phyloP scores from a whole-genome alignment of 208 protist genomes.

The Crithidia sp. region DNA sequence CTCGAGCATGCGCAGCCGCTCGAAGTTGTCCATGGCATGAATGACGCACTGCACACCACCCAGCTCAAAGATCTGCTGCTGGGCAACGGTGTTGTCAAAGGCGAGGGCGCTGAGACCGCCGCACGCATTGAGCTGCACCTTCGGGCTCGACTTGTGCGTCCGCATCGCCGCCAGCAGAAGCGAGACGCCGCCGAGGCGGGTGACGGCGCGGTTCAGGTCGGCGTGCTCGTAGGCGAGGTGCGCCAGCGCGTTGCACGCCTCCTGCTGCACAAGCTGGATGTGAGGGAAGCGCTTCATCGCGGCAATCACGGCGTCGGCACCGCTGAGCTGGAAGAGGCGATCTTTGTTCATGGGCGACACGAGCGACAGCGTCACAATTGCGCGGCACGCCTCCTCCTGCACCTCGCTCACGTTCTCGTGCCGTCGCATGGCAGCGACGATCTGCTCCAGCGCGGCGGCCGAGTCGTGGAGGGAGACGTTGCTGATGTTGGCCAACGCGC shows the following conservation, averaged over 20 bases:
- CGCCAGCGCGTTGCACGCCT: constrained; percentile 91
- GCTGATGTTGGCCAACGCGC: constrained; percentile 89
- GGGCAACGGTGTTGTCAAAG: constrained; percentile 90
- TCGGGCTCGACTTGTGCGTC: constrained; percentile 69
- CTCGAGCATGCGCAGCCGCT: constrained; percentile 90
- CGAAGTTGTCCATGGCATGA: constrained; percentile 86
- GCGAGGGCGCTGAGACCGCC: constrained; percentile 90
- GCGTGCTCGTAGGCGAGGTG: constrained; percentile 92
- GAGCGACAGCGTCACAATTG: constrained; percentile 89
- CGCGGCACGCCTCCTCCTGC: constrained; percentile 91
- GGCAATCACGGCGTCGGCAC: constrained; percentile 69
- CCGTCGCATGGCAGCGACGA: constrained; percentile 82
- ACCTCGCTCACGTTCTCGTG: constrained; percentile 82
- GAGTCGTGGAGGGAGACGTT: constrained; percentile 62
- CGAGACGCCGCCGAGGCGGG: constrained; percentile 73
- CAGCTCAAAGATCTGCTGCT: constrained; percentile 91
- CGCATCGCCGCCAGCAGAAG: constrained; percentile 83
- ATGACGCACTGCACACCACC: constrained; percentile 89
- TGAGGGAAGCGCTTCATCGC: constrained; percentile 82
- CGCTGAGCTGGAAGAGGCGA: constrained; percentile 75
- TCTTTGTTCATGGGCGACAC: constrained; percentile 86
- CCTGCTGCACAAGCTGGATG: constrained; percentile 86
- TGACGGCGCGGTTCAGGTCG: constrained; percentile 82
- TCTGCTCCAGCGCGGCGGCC: constrained; percentile 72
- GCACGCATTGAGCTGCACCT: constrained; percentile 92